These are phyloP conservation scores for Purpureocillium lavendulum DNA, from an alignment of 2,329 filamentous ascomycete species.

Conservation along the genomic window DNA sequence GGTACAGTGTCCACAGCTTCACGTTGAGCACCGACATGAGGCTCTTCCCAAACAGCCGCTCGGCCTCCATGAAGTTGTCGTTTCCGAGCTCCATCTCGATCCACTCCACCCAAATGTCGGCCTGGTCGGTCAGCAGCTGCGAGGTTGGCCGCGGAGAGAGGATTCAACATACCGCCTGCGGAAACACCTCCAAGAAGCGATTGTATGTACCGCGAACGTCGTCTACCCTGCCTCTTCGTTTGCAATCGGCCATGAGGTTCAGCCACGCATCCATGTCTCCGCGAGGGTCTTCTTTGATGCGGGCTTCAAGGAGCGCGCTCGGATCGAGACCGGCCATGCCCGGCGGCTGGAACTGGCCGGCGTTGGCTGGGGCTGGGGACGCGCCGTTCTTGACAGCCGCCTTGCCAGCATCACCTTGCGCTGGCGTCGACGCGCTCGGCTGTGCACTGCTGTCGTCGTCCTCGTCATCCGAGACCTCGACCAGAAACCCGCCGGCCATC, in stretches of 20 bases:
- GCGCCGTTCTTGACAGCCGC: constrained; percentile 12
- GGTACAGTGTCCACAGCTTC: constrained; percentile 83
- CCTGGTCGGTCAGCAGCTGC: constrained; percentile 41
- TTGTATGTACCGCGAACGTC: constrained; percentile 75
- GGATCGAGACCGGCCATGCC: constrained; percentile 49
- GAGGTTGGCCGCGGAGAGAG: background rate
- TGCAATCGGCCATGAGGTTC: constrained; percentile 75
- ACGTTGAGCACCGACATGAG: constrained; percentile 75
- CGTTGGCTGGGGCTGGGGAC: constrained; percentile 12
- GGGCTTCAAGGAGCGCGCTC: constrained; percentile 76
- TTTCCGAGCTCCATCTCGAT: constrained; percentile 82
- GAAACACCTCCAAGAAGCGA: constrained; percentile 81
- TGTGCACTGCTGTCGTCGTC: constrained; percentile 25
- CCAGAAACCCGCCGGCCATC: constrained; percentile 50
- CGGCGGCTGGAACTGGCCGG: constrained; percentile 21
- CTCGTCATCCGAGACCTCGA: constrained; percentile 52
- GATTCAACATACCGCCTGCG: constrained; percentile 69
- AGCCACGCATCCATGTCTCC: constrained; percentile 92
- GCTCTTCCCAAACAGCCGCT: constrained; percentile 74
- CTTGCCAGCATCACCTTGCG: constrained; percentile 7
- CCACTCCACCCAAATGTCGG: constrained; percentile 84
- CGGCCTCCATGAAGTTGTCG: constrained; percentile 72
- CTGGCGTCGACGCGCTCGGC: constrained; percentile 13
- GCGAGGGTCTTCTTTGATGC: constrained; percentile 84
- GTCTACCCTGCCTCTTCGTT: constrained; percentile 72